Base-by-base conservation (phyloP, 2,329 filamentous ascomycete species). In the Colletotrichum eleusines region DNA sequence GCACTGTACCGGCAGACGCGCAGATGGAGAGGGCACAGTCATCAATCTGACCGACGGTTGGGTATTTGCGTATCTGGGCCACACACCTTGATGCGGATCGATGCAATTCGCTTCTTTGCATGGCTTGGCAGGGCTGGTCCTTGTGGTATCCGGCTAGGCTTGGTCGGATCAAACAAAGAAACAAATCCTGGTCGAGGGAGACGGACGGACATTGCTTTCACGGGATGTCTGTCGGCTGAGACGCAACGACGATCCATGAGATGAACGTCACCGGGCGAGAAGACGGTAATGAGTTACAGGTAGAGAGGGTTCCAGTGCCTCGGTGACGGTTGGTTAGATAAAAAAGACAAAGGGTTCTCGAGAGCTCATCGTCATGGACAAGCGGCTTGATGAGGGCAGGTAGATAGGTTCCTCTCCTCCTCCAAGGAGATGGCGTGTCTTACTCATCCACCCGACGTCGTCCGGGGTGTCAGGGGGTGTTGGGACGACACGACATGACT, bases 81-180 rank as follows among this genome's bases (percentile, higher is more conserved):
- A 35, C 51, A 11, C 51, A 35, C 18, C 51, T 35, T 4, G 51
- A n/a, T 23, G 51, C 51, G 35, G 11, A 14, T 35, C 28, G n/a
- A 40, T 50, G 59, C 44, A 12, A 60, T 12, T n/a, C 44, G 28
- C 59, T 40, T 28, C 44, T 51, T 20, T 23, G 48, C 44, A 51
- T 44, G 31, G 44, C 58, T 50, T n/a, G 58, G 31, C 59, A 61
- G 44, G 59, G n/a, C 59, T 38, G 59, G 59, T 44, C 59, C 18
- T n/a, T 48, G 59, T 40, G 31, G 59, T 16, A 62, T 48, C 35
- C n/a, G 35, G 26, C 50, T 40, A 33, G 33, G 40, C 11, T 2
- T 14, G 9, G 9, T 16, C 44, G 2, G 16, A 16, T 8, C 59
- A 62, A 62, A 62, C 59, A 51, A 62, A 40, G 11, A 28, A 28